Evolutionary conservation across 495 filamentous ascomycete genomes (phyloP).

Genomic region (Pseudomonodictys pantanalensis): DNA sequence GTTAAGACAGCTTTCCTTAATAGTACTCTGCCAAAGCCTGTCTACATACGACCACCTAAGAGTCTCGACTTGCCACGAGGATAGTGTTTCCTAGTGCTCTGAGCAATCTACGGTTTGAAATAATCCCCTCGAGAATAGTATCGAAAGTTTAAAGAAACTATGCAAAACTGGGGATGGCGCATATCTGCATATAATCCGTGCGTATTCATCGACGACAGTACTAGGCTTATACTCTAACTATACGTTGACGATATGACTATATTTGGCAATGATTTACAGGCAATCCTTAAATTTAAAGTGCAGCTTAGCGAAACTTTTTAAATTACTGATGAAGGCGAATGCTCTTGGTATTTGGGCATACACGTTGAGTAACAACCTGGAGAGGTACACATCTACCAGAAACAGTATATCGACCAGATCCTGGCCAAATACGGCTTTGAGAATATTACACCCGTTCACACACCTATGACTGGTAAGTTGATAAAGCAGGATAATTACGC

Average conservation of each 20-base stretch:
- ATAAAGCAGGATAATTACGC: neutral
- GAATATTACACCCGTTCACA: neutral
- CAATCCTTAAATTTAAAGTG: neutral
- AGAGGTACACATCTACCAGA: neutral
- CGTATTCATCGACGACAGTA: neutral
- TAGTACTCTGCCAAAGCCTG: slow-evolving; percentile 24
- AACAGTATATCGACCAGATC: neutral
- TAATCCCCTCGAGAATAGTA: slow-evolving; percentile 44
- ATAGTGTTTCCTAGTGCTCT: neutral
- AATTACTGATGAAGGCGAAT: neutral
- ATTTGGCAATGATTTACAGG: neutral
- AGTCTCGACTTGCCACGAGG: slow-evolving; percentile 21
- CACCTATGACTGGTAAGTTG: neutral
- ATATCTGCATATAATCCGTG: neutral
- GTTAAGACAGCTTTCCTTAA: slow-evolving; percentile 40
- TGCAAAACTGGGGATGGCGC: neutral
- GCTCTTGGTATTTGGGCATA: neutral
- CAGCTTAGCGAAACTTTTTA: neutral
- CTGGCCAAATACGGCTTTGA: neutral
- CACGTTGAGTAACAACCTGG: neutral
- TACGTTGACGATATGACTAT: neutral
- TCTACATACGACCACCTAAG: slow-evolving; percentile 34
- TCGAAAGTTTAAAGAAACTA: slow-evolving; percentile 19
- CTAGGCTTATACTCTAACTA: neutral
- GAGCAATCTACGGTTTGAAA: slow-evolving; percentile 46